Evolutionary conservation across 768 basidiomycete genomes (phyloP), one percentile per base, ranked within the genome.

Genomic region (Boletus rex-veris): DNA sequence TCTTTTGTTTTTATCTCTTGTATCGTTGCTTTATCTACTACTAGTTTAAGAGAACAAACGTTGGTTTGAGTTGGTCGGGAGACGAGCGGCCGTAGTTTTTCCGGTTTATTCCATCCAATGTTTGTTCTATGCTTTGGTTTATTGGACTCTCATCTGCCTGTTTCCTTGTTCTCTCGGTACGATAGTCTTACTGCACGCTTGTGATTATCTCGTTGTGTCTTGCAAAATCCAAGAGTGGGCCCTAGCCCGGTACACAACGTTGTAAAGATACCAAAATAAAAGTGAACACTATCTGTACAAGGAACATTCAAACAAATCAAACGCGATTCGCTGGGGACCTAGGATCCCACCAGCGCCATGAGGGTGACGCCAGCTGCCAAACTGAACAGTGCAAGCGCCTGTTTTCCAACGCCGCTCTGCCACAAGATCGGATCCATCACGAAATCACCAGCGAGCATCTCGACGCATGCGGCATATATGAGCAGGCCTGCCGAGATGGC

Each of bases 361-460:
- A 76, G 80, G 1, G 64, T 64, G 2, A 81, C 82, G 4, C 88
- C 89, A n/a, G 76, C 74, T 26, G 83, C 64, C 53, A 89, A 64
- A 63, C 86, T 87, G 2, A 67, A 63, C 14, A 90, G 69, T 11
- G 88, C 88, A 36, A 86, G 59, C 15, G 69, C 72, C 67, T 85
- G 81, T 45, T 72, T 69, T 41, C 58, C 50, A 15, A 69, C 53
- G 16, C 67, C 59, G 55, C 73, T 69, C 26, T 72, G 69, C 77
- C 75, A 75, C 69, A 74, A 71, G 68, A 60, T 73, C 64, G 40
- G 82, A 37, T 89, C 86, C 71, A 87, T 86, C 40, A 92, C 86
- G 59, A 92, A 91, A 68, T 92, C 90, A 3, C 82, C 90, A 0
- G 88, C 90, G 48, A 92, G 80, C 86, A 92, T 92, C 76, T 92